Conservation (phyloP, 768 basidiomycete species). For the Auricularia heimuer region DNA sequence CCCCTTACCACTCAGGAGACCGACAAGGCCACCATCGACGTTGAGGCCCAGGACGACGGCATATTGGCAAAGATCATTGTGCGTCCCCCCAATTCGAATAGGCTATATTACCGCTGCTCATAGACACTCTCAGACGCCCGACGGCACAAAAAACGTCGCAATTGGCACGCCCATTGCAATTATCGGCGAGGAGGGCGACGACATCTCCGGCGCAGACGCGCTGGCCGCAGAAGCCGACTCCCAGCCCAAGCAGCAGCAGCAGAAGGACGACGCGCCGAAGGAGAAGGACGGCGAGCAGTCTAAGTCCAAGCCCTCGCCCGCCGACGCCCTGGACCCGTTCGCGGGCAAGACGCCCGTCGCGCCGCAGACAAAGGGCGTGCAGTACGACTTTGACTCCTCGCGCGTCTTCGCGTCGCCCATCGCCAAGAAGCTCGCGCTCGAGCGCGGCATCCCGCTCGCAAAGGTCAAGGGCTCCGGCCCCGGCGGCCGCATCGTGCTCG, state of each 20-base stretch:
- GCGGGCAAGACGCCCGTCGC: constrained; percentile 17
- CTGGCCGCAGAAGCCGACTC: constrained; percentile 53
- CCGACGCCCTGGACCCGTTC: constrained; percentile 25
- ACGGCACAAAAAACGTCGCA: constrained; percentile 77
- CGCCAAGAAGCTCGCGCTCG: constrained; percentile 94
- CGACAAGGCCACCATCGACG: constrained; percentile 99
- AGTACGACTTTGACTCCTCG: constrained; percentile 49
- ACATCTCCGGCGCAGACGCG: constrained; percentile 71
- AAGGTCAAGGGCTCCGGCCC: constrained; percentile 92
- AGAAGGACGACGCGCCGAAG: constrained; percentile 23
- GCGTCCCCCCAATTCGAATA: constrained; percentile 21
- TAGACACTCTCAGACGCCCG: constrained; percentile 42
- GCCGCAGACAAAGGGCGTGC: constrained; percentile 28
- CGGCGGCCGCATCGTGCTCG: constrained; percentile 85
- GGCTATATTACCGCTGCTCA: neutral
- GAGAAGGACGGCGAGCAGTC: constrained; percentile 33
- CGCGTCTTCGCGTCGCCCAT: constrained; percentile 92
- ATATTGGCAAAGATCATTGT: constrained; percentile 95
- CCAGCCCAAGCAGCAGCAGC: constrained; percentile 30
- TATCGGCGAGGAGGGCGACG: constrained; percentile 91
- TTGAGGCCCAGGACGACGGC: constrained; percentile 98
- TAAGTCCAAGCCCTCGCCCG: constrained; percentile 24
- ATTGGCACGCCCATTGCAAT: constrained; percentile 90
- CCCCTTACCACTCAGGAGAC: constrained; percentile 62
- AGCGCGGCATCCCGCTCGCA: constrained; percentile 81